Evolutionary conservation across 2,329 filamentous ascomycete species (phyloP), one percentile per base, ranked within the genome.

Genomic region (Rhinocladiella similis): DNA sequence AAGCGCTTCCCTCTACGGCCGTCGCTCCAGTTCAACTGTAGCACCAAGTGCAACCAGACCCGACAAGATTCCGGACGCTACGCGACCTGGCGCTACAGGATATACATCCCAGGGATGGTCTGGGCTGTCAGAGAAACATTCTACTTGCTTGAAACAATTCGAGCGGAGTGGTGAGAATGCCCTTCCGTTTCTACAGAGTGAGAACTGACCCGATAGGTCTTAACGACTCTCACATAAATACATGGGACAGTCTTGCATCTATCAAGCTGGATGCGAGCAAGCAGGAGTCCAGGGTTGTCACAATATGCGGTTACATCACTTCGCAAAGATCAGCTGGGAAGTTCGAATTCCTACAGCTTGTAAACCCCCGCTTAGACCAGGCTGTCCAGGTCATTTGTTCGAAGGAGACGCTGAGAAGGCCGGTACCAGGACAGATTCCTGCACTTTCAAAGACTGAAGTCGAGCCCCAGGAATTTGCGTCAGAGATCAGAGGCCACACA

Each of bases 331-430:
- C 56, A 20, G 33, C 43, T 18, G 60, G 48, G 36, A 49, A 51
- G 29, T 57, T 63, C 41, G 50, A 61, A 18, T 66, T 65, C 46
- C 18, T 61, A 12, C 56, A 57, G 41, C 50, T 60, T 9, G 60
- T 64, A 47, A 53, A 59, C 52, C n/a, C 56, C 53, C 20, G 47
- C 47, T 27, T 64, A 29, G 50, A 57, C 22, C 48, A 50, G 36
- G 50, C 56, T 12, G 46, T 64, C 10, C 64, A 72, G 60, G 66
- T 67, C 19, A 52, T 65, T 18, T 36, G 56, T 13, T 46, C 58
- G 10, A 60, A 18, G 33, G 45, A 19, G 35, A 14, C 42, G 25
- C 50, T 48, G 16, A 33, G 10, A 33, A 33, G 29, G 10, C 29
- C 29, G 3, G 10, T 12, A 7, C 10, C 29, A 33, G 29, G 29